Evolutionary conservation across 805 yeast species (phyloP), one percentile per base, ranked within the genome.

Genomic region (Wickerhamomyces rabaulensis): DNA sequence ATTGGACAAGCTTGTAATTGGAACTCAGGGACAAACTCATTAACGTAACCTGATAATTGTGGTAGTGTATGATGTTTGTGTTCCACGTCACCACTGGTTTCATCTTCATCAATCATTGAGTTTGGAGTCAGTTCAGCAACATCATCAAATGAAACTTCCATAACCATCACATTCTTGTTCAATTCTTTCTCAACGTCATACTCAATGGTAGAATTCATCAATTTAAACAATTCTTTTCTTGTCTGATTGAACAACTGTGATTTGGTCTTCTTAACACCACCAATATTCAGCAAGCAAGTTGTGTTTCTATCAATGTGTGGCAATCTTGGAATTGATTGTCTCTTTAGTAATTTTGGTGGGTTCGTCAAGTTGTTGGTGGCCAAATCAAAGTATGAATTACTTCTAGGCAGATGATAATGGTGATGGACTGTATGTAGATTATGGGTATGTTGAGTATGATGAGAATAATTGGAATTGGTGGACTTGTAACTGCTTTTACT

Each of bases 1-100:
- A 71, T 62, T 1, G 82, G 82, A 54, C 81, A 76, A 9, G 82
- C 78, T 58, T 80, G 86, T 13, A 69, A 49, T 47, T 67, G 66
- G 43, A 67, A 70, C 53, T 66, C 59, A 6, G 64, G 63, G 10
- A 52, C 19, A 42, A 48, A 60, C 20, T 57, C 53, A 25, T 51
- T 47, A 2, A 55, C 49, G 38, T 56, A 60, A 1, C 63, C 61
- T 39, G 63, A 59, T 4, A 67, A 17, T 45, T 58, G 52, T 44
- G 70, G 57, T 48, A 65, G 45, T 46, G 60, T 33, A 33, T 33
- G 36, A 33, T 33, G 36, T 33, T 33, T 33, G 20, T 33, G 20
- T 9, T 33, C 12, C 20, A 33, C 9, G 13, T 16, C 36, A n/a
- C 36, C 36, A 33, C 12, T 17, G 16, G 20, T 33, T 33, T 33